phyloP scores from a whole-genome alignment of 495 filamentous ascomycete genomes.

The Baudoinia panamericana region DNA sequence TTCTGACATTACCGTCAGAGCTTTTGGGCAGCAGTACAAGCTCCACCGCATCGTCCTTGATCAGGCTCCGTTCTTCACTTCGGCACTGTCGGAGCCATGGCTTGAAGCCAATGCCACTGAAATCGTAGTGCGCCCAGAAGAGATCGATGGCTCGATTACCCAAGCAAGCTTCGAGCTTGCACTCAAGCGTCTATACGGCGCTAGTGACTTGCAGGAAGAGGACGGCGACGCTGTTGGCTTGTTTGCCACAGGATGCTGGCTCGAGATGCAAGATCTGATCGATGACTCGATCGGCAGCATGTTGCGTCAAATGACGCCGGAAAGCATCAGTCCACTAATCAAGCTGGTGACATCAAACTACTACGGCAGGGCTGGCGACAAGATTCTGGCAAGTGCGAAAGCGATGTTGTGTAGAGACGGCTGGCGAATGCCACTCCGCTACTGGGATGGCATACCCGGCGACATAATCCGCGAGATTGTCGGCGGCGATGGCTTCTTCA shows the following conservation, averaged over 20 bases:
- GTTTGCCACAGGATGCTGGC: slow-evolving; percentile 47
- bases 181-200: slow-evolving; percentile 44
- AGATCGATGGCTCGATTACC: slow-evolving; percentile 44
- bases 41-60: slow-evolving; percentile 46
- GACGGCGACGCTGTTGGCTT: slow-evolving; percentile 42
- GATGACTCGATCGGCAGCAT: slow-evolving; percentile 42
- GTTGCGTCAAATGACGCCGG: slow-evolving; percentile 40
- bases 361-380: slow-evolving; percentile 44
- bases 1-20: slow-evolving; percentile 42
- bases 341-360: slow-evolving; percentile 46
- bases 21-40: slow-evolving; percentile 41
- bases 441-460: slow-evolving; percentile 46
- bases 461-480: slow-evolving; percentile 45
- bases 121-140: slow-evolving; percentile 43
- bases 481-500: slow-evolving; percentile 48
- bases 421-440: slow-evolving; percentile 43
- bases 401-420: slow-evolving; percentile 49
- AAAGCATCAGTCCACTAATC: slow-evolving; percentile 36
- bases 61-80: slow-evolving; percentile 45
- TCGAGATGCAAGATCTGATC: slow-evolving; percentile 47
- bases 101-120: slow-evolving; percentile 41
- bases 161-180: slow-evolving; percentile 45
- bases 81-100: slow-evolving; percentile 46
- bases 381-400: slow-evolving; percentile 43
- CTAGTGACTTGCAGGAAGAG: slow-evolving; percentile 36